A percentile compares a stretch with the other conserved stretches of the same genome.
These are phyloP conservation scores for Globisporangium spiculum DNA, from an alignment of 352 stramenopile species.

Conservation along the genomic window DNA sequence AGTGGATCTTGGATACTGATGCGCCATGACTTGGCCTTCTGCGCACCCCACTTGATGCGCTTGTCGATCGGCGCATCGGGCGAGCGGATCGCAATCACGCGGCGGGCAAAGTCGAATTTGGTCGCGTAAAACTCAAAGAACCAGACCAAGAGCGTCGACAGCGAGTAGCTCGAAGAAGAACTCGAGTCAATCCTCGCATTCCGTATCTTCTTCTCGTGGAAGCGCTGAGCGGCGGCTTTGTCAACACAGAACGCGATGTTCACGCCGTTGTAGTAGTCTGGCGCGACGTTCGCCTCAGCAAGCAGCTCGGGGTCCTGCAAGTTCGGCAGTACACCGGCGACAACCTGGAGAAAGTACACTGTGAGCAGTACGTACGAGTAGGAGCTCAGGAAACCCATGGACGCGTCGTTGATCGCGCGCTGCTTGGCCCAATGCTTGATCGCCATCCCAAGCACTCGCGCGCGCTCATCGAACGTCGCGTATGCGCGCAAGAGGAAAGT, in stretches of 20 bases:
- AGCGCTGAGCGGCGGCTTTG: constrained; percentile 31
- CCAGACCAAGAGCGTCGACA: constrained; percentile 85
- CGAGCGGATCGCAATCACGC: constrained; percentile 90
- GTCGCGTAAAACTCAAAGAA: constrained; percentile 98
- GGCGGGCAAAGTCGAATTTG: constrained; percentile 95
- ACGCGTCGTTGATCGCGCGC: constrained; percentile 96
- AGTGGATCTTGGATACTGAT: constrained; percentile 87
- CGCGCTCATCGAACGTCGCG: constrained; percentile 67
- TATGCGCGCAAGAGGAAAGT: constrained; percentile 80
- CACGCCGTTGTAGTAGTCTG: constrained; percentile 44
- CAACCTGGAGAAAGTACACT: constrained; percentile 94
- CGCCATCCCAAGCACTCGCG: constrained; percentile 89
- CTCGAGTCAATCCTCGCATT: neutral
- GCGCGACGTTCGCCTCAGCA: constrained; percentile 27
- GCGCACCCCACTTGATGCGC: constrained; percentile 34
- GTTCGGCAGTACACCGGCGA: constrained; percentile 91
- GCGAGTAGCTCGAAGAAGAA: constrained; percentile 11
- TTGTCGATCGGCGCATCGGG: constrained; percentile 41
- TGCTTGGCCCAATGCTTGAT: constrained; percentile 98
- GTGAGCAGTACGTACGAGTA: constrained; percentile 98
- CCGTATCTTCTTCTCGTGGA: constrained; percentile 27
- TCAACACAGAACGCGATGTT: constrained; percentile 77
- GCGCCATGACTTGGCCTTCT: constrained; percentile 70
- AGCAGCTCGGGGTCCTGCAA: constrained; percentile 85
- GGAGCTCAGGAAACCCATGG: constrained; percentile 93